Base-by-base conservation (phyloP, 768 basidiomycete genomes). In the Lentinula raphanica region DNA sequence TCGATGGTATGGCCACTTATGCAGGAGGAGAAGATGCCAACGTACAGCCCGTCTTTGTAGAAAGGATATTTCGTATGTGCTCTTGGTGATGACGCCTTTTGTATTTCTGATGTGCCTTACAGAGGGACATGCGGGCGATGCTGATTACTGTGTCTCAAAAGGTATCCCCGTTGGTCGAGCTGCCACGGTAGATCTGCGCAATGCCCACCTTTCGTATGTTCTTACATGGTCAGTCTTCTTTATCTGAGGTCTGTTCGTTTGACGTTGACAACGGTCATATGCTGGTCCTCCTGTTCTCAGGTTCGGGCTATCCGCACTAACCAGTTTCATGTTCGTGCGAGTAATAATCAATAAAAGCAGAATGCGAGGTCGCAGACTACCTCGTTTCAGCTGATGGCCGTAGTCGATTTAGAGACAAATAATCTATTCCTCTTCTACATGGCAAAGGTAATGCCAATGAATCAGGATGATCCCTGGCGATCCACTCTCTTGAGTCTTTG, bases 191-290 rank as follows among this genome's bases (percentile, higher is more conserved):
- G 93, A 98, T 65, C 74, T 99, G 45, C 81, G 97, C 49, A 99
- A 99, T 71, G 84, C 92, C 36, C 97, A 99, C 74, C 79, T 92
- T 6, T 94, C 93, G 11, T 99, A 99, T 72, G 92, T 97, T 3
- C 82, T 90, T 13, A 99, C 95, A 11, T 99, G 97, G 97, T 94
- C 67, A 35, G 79, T 50, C 32, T 50, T 23, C 28, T 51, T 38
- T 40, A n/a, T n/a, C n/a, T n/a, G n/a, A n/a, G n/a, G n/a, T n/a
- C n/a, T n/a, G n/a, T n/a, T n/a, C n/a, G 12, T 21, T n/a, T 5
- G 17, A 19, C 25, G 31, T 27, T 44, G 0, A 11, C 11, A 27
- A 45, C n/a, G n/a, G n/a, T n/a, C n/a, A 27, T 21, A 58, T 35
- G 58, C 46, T 54, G 31, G 54, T 0, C 13, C 23, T 39, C 13